Conservation (phyloP, 495 filamentous ascomycete genomes). For the Staphylotrichum tortipilum region DNA sequence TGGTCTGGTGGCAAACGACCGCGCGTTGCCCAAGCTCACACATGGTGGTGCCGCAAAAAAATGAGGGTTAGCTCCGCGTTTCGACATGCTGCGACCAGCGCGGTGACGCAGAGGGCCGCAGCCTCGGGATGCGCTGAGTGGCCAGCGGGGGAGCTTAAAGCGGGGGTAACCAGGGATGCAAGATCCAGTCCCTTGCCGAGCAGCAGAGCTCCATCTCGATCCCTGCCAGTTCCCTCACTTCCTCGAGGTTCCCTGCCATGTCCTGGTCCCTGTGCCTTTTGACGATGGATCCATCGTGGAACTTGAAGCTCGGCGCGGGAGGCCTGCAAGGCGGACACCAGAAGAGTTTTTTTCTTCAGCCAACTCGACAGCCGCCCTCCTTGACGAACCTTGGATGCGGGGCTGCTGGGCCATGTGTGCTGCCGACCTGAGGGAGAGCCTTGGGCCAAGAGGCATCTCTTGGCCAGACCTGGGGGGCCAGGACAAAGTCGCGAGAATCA, state of each 20-base stretch:
- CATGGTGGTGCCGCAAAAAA: too few species aligned
- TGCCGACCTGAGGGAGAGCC: too few species aligned
- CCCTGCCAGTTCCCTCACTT: too few species aligned
- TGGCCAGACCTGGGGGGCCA: too few species aligned
- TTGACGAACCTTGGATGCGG: too few species aligned
- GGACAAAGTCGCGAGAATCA: too few species aligned
- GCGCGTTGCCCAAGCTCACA: conserved; percentile 6
- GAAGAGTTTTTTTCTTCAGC: neutral
- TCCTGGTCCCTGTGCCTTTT: too few species aligned
- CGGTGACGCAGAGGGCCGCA: conserved; percentile 1
- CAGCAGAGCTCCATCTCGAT: neutral
- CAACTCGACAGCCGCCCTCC: too few species aligned
- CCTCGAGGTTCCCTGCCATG: too few species aligned
- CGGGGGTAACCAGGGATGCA: neutral
- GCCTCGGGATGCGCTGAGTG: neutral
- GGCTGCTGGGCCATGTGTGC: too few species aligned
- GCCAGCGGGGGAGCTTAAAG: neutral
- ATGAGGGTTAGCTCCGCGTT: conserved; percentile 1
- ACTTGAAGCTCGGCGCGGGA: neutral
- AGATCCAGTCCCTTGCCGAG: neutral
- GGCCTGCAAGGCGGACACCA: neutral
- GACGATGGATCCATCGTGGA: neutral
- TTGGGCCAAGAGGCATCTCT: too few species aligned
- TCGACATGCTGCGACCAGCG: neutral
- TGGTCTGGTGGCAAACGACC: conserved; percentile 2